phyloP scores from a whole-genome alignment of 2,329 filamentous ascomycete genomes.

The Monilinia fructigena region DNA sequence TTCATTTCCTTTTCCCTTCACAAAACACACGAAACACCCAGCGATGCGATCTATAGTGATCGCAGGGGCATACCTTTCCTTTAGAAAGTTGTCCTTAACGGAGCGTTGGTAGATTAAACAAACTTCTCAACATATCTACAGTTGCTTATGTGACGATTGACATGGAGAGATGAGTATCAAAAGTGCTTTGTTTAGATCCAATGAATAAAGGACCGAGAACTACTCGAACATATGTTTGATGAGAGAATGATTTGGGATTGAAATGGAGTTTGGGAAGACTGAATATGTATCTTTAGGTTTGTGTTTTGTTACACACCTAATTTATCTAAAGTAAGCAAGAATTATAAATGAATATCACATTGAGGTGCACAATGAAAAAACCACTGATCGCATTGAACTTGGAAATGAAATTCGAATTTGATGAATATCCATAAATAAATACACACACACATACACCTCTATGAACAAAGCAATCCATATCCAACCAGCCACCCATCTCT shows the following conservation, averaged over 20 bases:
- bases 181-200: constrained; percentile 40
- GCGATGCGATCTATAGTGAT: constrained; percentile 72
- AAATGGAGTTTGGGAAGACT: not conserved
- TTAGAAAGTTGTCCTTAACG: constrained; percentile 73
- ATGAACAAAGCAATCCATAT: not conserved
- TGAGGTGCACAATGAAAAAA: not conserved
- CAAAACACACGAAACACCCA: constrained; percentile 47
- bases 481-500: not conserved
- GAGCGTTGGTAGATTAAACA: constrained; percentile 66
- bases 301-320: too few species aligned
- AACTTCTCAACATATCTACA: constrained; percentile 27
- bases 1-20: constrained; percentile 19
- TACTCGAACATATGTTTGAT: constrained; percentile 36
- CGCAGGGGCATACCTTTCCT: constrained; percentile 66
- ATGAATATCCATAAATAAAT: not conserved
- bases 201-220: constrained; percentile 41
- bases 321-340: not conserved
- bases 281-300: too few species aligned
- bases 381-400: not conserved
- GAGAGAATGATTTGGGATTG: too few species aligned
- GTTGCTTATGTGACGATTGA: constrained; percentile 23
- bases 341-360: not conserved
- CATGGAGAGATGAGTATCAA: constrained; percentile 35
- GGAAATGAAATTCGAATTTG: not conserved
- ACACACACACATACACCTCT: not conserved